Base-by-base conservation (phyloP, 1,284 basidiomycete species). In the Austroboletus novae-zelandiae region DNA sequence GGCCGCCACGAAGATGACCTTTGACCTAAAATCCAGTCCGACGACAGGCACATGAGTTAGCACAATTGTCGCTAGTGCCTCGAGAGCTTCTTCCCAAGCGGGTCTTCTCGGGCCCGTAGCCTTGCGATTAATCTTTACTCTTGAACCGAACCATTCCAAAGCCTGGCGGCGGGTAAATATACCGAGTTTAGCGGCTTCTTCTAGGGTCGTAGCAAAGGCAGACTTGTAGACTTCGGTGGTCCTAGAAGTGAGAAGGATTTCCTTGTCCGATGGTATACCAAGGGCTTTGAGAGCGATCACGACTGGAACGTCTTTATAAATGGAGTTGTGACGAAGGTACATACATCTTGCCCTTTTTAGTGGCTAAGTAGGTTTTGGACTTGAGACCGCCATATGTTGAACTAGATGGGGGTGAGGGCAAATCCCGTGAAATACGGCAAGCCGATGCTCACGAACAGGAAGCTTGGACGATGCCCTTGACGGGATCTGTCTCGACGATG, bases 261-360 rank as follows among this genome's bases (percentile, higher is more conserved):
- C 97, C 68, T 97, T 97, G 75, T 99, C 97, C 0, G 97, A 94
- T 59, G 96, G 93, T 57, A 98, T 86, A 9, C 97, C 94, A 56
- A 99, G 83, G 13, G 95, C 95, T 71, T 98, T 99, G 62, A 99
- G 86, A 9, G 94, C 95, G 61, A 99, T 86, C 37, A 86, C 96
- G 51, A 99, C 94, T 0, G 97, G 97, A 40, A 99, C 92, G 63
- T 96, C 93, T 71, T 99, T 97, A 63, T 94, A 91, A 56, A 98
- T 89, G 55, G 94, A 98, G 71, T 99, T 99, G 75, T 99, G 96
- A n/a, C 93, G 89, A 45, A 99, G 85, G 69, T 94, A 98, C n/a
- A n/a, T n/a, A n/a, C 50, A 99, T 90, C 66, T 89, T 90, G 49
- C 87, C 86, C 69, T 94, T 91, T 74, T 98, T 98, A 14, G 94